These are phyloP conservation scores for Neonothopanus nambi DNA, from an alignment of 1,284 basidiomycete genomes.

Conservation along the genomic window DNA sequence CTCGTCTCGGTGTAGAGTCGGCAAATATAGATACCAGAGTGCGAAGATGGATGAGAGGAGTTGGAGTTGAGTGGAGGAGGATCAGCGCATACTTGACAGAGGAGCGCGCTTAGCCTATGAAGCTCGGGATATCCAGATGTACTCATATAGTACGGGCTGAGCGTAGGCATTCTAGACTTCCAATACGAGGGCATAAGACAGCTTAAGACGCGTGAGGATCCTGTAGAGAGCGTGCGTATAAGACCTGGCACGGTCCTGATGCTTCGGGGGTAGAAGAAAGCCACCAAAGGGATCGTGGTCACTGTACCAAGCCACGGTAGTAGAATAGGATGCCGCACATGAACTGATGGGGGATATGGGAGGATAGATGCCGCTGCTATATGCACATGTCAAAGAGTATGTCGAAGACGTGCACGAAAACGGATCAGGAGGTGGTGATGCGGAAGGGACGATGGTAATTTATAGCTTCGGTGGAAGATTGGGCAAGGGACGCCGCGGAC, in stretches of 20 bases:
- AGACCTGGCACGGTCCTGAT: too few species aligned
- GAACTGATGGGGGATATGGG: too few species aligned
- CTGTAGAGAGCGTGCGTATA: too few species aligned
- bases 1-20: conserved; percentile 69
- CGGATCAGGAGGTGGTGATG: too few species aligned
- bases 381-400: too few species aligned
- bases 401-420: too few species aligned
- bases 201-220: too few species aligned
- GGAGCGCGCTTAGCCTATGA: conserved; percentile 57
- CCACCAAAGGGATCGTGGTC: too few species aligned
- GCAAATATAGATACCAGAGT: conserved; percentile 57
- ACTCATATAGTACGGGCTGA: conserved; percentile 61
- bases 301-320: too few species aligned
- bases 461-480: conserved; percentile 59
- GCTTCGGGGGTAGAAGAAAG: too few species aligned
- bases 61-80: conserved; percentile 5
- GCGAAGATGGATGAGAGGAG: conserved; percentile 25
- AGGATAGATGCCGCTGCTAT: too few species aligned
- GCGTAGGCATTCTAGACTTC: conserved; percentile 54
- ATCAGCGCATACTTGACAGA: conserved; percentile 36
- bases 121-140: conserved; percentile 63
- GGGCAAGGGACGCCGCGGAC: conserved; percentile 29
- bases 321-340: too few species aligned
- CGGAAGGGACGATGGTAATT: conserved; percentile 28
- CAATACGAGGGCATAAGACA: conserved; percentile 51